These are phyloP conservation scores for Incumbomyces delicatus DNA, from an alignment of 2,329 filamentous ascomycete species.

Conservation along the genomic window DNA sequence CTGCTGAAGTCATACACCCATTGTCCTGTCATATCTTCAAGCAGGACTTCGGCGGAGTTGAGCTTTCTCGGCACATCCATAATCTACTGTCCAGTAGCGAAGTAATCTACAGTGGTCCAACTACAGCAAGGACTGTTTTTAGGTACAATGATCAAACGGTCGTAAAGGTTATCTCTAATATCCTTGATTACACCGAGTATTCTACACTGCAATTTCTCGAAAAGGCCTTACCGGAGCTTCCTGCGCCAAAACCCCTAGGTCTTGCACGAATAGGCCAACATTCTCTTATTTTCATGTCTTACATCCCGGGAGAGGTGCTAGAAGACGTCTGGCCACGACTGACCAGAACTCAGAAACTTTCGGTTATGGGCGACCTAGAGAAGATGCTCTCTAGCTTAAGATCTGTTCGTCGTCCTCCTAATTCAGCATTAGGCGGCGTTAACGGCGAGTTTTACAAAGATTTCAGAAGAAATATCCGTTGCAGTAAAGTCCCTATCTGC, in stretches of 20 bases:
- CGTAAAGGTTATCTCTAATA: not conserved
- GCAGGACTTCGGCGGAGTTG: too few species aligned
- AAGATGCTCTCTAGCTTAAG: not conserved
- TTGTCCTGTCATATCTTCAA: too few species aligned
- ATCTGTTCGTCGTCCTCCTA: not conserved
- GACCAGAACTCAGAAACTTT: not conserved
- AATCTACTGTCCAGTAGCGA: too few species aligned
- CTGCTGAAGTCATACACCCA: too few species aligned
- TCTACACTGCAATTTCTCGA: conserved; percentile 17
- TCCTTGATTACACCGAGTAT: not conserved
- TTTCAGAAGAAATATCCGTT: not conserved
- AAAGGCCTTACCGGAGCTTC: conserved; percentile 20
- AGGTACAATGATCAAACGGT: not conserved
- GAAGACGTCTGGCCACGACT: not conserved
- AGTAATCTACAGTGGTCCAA: not conserved
- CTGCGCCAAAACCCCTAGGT: conserved; percentile 23
- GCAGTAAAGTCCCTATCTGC: not conserved
- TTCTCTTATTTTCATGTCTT: conserved; percentile 13
- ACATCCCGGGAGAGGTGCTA: not conserved
- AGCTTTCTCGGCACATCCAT: too few species aligned
- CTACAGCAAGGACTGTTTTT: not conserved
- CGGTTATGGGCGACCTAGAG: not conserved
- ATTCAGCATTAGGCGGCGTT: not conserved
- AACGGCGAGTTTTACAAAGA: not conserved
- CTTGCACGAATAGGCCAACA: conserved; percentile 19